Percentiles rank a stretch among this genome's conserved stretches.
phyloP scores from a whole-genome alignment of 495 filamentous ascomycete genomes.

The Pseudoneurospora amorphoporcata region DNA sequence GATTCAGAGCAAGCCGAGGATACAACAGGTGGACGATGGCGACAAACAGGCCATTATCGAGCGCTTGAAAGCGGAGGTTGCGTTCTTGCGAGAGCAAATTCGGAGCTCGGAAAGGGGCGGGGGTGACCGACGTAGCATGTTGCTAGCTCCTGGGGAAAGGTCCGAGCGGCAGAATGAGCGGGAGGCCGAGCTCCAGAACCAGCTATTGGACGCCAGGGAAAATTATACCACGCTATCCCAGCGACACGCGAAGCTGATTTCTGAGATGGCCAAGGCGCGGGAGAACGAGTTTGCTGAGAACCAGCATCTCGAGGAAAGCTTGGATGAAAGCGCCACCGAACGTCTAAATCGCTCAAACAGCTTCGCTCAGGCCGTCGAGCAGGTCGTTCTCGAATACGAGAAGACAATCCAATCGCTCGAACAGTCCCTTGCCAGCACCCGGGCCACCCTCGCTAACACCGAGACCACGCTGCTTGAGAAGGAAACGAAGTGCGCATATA shows the following conservation, averaged over 20 bases:
- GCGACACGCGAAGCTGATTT: constrained; percentile 89
- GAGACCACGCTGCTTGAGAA: constrained; percentile 85
- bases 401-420: constrained; percentile 96
- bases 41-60: constrained; percentile 95
- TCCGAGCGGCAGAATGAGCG: constrained; percentile 73
- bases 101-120: constrained; percentile 54
- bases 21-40: constrained; percentile 88
- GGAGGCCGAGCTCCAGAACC: constrained; percentile 87
- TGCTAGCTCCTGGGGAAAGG: constrained; percentile 51
- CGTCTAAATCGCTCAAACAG: constrained; percentile 87
- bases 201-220: constrained; percentile 85
- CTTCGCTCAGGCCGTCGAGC: constrained; percentile 89
- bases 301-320: constrained; percentile 39
- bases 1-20: constrained; percentile 94
- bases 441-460: constrained; percentile 67
- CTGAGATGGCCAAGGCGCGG: constrained; percentile 80
- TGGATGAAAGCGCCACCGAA: constrained; percentile 74
- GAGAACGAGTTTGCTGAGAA: constrained; percentile 49
- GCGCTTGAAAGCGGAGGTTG: constrained; percentile 83
- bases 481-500: constrained; percentile 83
- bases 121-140: constrained; percentile 42
- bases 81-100: constrained; percentile 90
- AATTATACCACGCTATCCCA: constrained; percentile 86
- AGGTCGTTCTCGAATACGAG: constrained; percentile 94
- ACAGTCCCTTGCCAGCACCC: constrained; percentile 80